Percentiles rank a stretch among this genome's conserved stretches.
These are phyloP conservation scores for Apiospora arundinis DNA, from an alignment of 2,329 filamentous ascomycete species.

Conservation along the genomic window DNA sequence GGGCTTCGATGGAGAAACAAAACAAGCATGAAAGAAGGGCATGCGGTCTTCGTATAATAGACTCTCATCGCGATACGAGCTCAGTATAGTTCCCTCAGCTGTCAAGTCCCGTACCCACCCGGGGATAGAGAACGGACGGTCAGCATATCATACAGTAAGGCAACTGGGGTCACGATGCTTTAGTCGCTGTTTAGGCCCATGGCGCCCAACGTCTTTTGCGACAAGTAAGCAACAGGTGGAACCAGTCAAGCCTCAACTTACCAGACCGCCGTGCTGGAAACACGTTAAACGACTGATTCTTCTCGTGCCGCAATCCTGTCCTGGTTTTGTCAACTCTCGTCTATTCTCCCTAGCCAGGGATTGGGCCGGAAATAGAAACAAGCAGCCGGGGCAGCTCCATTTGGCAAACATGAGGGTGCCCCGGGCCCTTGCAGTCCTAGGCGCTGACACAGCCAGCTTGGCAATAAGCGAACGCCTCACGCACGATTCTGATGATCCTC, in stretches of 20 bases:
- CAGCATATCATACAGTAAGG: not conserved
- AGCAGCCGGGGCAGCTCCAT: not conserved
- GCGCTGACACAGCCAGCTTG: conserved; percentile 4
- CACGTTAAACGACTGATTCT: too few relatives aligned
- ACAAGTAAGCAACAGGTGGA: not conserved
- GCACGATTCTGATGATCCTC: not conserved
- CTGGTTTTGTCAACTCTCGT: too few relatives aligned
- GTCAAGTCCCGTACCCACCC: not conserved
- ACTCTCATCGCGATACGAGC: not conserved
- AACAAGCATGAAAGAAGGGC: not conserved
- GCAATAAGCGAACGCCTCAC: not conserved
- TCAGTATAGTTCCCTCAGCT: not conserved
- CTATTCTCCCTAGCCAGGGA: not conserved
- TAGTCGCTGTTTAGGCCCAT: not conserved
- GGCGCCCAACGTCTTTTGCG: not conserved
- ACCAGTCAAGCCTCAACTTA: not conserved
- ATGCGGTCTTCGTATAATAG: not conserved
- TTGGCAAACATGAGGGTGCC: not conserved
- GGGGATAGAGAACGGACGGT: not conserved
- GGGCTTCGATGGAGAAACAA: not conserved
- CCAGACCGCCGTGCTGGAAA: not conserved
- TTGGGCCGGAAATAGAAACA: not conserved
- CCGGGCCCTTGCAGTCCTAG: not conserved
- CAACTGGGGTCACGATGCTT: not conserved
- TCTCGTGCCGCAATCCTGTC: not conserved